Conservation (phyloP, 768 basidiomycete genomes). For the Hydnum rufescens region DNA sequence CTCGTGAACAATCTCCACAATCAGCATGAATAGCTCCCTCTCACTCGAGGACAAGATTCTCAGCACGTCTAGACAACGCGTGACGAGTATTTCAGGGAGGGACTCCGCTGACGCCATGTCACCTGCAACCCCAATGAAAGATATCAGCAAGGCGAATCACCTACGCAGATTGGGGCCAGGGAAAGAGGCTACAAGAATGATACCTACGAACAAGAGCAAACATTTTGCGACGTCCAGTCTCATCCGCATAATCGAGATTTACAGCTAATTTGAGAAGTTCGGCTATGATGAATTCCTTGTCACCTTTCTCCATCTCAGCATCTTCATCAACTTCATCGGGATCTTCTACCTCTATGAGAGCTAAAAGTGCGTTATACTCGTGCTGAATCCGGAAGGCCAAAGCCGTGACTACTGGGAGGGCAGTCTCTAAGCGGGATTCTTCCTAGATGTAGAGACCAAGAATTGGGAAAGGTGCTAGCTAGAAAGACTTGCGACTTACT, state of each 20-base stretch:
- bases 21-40: constrained; percentile 66
- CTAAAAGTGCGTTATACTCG: constrained; percentile 45
- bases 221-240: constrained; percentile 78
- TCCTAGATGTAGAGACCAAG: too few relatives aligned
- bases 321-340: constrained; percentile 24
- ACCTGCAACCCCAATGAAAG: too few relatives aligned
- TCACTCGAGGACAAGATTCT: constrained; percentile 51
- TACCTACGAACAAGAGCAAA: constrained; percentile 62
- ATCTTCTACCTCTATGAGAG: constrained; percentile 20
- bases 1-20: constrained; percentile 75
- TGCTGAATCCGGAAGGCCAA: constrained; percentile 59
- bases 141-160: not conserved
- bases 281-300: constrained; percentile 47
- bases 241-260: constrained; percentile 77
- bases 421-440: constrained; percentile 38
- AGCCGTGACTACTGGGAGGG: constrained; percentile 66
- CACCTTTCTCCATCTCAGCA: constrained; percentile 28
- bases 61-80: constrained; percentile 67
- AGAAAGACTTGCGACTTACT: constrained; percentile 10
- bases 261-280: constrained; percentile 67
- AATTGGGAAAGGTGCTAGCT: not conserved
- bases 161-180: constrained; percentile 1
- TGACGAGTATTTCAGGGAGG: constrained; percentile 50
- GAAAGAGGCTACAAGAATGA: not conserved
- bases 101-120: constrained; percentile 59